Evolutionary conservation across 1,284 basidiomycete species (phyloP), one percentile per base, ranked within the genome.

Genomic region (Pseudozyma tsukubaensis): DNA sequence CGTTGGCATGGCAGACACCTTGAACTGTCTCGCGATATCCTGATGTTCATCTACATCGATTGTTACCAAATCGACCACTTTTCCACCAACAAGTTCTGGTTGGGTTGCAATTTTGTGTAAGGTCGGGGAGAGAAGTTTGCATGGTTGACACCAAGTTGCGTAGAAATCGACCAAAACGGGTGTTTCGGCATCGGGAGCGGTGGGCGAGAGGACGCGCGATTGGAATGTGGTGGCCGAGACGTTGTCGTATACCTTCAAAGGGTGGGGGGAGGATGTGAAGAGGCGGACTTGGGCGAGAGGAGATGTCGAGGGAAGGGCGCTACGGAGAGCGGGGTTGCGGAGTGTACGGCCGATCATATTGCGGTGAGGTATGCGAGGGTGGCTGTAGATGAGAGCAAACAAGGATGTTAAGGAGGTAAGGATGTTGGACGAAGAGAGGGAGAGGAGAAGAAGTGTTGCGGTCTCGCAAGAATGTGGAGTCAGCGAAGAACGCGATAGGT

Each of bases 81-180:
- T 72, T 8, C 70, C 73, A 9, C 56, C 68, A 0, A 77, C 72
- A 2, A 75, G 21, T 1, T 59, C 54, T 2, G 74, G 69, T 8
- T 63, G 43, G n/a, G 50, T 51, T 0, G 72, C 76, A 5, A 78
- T 60, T 24, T 76, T 76, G 11, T 70, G 61, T 9, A 79, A 60
- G 0, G 72, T 37, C 1, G 77, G 77, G 4, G 77, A 77, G 44
- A 81, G 79, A 40, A 79, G 64, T 40, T 81, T 81, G 66, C 79
- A 79, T 2, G 79, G 79, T 44, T 73, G 69, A 39, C 79, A 80
- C 78, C 78, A 80, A 18, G 71, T 72, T 0, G 78, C 78, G 55
- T 56, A 74, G 43, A 80, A 80, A 57, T 80, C 78, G n/a, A 80
- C 76, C 6, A 80, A 65, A 1, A 80, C 59, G 4, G 62, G 65